Percentiles rank a stretch among this genome's conserved stretches.
These are phyloP conservation scores for Cyclostephanos invisitatus DNA, from an alignment of 108 stramenopile genomes.

Conservation along the genomic window DNA sequence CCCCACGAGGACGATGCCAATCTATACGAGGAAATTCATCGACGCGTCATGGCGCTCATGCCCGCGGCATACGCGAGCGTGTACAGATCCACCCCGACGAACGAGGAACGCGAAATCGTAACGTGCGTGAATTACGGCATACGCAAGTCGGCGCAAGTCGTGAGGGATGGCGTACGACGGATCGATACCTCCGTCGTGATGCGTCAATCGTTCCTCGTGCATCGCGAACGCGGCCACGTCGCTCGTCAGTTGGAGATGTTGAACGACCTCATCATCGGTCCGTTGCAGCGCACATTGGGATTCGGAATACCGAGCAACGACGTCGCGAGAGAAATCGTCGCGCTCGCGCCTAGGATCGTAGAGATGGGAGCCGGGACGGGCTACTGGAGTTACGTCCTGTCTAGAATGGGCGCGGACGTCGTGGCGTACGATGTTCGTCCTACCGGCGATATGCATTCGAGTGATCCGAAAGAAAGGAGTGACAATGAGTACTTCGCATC, in stretches of 20 bases:
- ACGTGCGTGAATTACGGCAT: slow-evolving; percentile 26
- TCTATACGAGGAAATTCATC: slow-evolving; percentile 35
- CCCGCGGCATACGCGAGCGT: slow-evolving; percentile 28
- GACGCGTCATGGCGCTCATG: slow-evolving; percentile 32
- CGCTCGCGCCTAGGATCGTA: slow-evolving; percentile 35
- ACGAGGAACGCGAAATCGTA: slow-evolving; percentile 36
- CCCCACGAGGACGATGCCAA: slow-evolving; percentile 18
- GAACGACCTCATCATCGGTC: slow-evolving; percentile 38
- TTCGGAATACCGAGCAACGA: slow-evolving; percentile 52
- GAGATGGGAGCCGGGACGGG: slow-evolving; percentile 68
- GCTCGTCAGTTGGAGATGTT: slow-evolving; percentile 32
- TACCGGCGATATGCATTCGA: not conserved
- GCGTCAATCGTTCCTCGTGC: slow-evolving; percentile 25
- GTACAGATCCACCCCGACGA: slow-evolving; percentile 33
- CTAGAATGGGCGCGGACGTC: slow-evolving; percentile 44
- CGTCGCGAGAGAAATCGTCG: slow-evolving; percentile 28
- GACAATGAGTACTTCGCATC: slow-evolving; percentile 45
- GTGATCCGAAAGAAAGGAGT: not conserved
- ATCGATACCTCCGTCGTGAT: slow-evolving; percentile 33
- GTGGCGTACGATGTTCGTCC: slow-evolving; percentile 50
- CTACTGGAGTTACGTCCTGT: slow-evolving; percentile 51
- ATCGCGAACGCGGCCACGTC: slow-evolving; percentile 36
- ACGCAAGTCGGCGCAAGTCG: slow-evolving; percentile 16
- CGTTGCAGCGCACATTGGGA: slow-evolving; percentile 44
- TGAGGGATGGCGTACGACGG: slow-evolving; percentile 22